Conservation (phyloP, 768 basidiomycete species). For the Piloderma croceum region DNA sequence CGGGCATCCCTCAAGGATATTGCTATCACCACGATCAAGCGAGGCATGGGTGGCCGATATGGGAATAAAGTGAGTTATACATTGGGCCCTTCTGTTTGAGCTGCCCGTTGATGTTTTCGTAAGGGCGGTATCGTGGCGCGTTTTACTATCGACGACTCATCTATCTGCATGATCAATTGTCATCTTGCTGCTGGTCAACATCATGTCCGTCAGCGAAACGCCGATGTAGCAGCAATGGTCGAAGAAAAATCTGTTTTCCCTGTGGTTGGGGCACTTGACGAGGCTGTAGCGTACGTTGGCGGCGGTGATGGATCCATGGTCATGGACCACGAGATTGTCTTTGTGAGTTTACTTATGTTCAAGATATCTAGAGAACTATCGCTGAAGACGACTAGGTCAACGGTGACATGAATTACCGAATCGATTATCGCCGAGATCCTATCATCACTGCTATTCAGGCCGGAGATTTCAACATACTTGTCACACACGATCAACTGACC, state of each 20-base stretch:
- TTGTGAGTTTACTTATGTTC: conserved; percentile 45
- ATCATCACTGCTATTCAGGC: conserved; percentile 68
- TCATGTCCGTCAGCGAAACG: conserved; percentile 75
- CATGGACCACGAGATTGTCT: conserved; percentile 90
- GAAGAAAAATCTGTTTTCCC: conserved; percentile 74
- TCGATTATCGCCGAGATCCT: conserved; percentile 84
- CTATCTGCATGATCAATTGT: conserved; percentile 92
- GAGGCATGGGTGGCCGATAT: conserved; percentile 88
- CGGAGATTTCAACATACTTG: conserved; percentile 57
- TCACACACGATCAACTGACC: conserved; percentile 79
- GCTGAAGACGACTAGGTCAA: conserved; percentile 50
- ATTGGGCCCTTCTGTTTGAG: not conserved
- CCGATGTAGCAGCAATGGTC: conserved; percentile 81
- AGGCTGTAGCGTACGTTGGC: conserved; percentile 67
- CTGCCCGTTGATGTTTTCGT: conserved; percentile 6
- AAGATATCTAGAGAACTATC: not conserved
- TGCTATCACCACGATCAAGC: conserved; percentile 78
- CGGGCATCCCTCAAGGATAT: conserved; percentile 55
- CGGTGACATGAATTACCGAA: conserved; percentile 97
- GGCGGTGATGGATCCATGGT: conserved; percentile 93
- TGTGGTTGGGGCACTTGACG: conserved; percentile 38
- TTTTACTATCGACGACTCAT: conserved; percentile 87
- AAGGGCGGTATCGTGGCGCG: conserved; percentile 92
- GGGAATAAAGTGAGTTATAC: conserved; percentile 79
- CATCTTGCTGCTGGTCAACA: conserved; percentile 95